These are phyloP conservation scores for Withania somnifera DNA, from an alignment of 305 asterid species.

Conservation along the genomic window DNA sequence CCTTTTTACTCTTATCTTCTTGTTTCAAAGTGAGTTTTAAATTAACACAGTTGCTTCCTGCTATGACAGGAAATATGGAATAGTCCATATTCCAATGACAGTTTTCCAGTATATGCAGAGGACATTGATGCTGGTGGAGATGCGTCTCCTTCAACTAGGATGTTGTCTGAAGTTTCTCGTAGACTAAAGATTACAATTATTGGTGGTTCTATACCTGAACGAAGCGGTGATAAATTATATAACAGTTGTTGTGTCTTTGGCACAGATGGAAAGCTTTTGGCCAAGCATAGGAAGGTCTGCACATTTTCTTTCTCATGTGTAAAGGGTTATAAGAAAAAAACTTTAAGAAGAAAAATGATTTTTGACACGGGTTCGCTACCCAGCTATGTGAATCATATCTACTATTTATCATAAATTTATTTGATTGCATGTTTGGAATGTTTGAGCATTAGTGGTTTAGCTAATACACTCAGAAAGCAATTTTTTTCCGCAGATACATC, in stretches of 20 bases:
- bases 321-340: not conserved
- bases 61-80: constrained; percentile 76
- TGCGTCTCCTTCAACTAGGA: constrained; percentile 69
- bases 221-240: constrained; percentile 56
- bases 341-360: not conserved
- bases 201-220: constrained; percentile 85
- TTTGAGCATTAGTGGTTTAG: constrained; percentile 1
- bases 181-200: constrained; percentile 54
- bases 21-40: not conserved
- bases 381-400: not conserved
- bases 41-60: not conserved
- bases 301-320: not conserved
- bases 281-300: constrained; percentile 73
- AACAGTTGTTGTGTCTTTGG: constrained; percentile 76
- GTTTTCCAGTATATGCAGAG: constrained; percentile 81
- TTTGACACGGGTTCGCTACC: not conserved
- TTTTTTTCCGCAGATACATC: constrained; percentile 62
- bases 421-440: not conserved
- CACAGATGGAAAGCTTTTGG: constrained; percentile 60
- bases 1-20: not conserved
- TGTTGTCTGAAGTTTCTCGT: constrained; percentile 64
- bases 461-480: not conserved
- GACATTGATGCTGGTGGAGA: constrained; percentile 64
- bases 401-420: not conserved
- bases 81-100: constrained; percentile 73